Percentiles rank a stretch among this genome's conserved stretches.
These are phyloP conservation scores for Fraxinus latifolia DNA, from an alignment of 305 asterid genomes.

Conservation along the genomic window DNA sequence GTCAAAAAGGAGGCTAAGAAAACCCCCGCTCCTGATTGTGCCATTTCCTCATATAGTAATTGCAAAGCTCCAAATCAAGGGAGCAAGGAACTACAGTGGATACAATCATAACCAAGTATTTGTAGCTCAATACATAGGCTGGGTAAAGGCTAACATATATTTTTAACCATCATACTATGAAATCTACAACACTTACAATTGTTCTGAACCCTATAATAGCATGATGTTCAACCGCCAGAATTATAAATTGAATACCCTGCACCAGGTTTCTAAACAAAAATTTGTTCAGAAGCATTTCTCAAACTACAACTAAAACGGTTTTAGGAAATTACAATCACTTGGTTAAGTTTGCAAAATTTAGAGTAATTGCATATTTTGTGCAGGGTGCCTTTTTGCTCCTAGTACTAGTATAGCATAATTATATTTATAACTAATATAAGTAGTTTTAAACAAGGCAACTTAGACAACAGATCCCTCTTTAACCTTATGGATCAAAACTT, in stretches of 20 bases:
- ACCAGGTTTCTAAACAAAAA: not conserved
- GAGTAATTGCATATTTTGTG: not conserved
- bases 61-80: not conserved
- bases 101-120: not conserved
- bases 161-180: not conserved
- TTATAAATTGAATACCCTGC: not conserved
- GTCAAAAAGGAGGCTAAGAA: not conserved
- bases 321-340: not conserved
- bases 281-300: not conserved
- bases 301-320: not conserved
- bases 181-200: not conserved
- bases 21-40: not conserved
- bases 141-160: not conserved
- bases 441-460: not conserved
- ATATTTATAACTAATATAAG: not conserved
- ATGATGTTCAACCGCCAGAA: not conserved
- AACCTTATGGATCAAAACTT: constrained; percentile 1
- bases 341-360: not conserved
- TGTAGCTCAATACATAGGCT: not conserved
- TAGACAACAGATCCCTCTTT: constrained; percentile 9
- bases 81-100: not conserved
- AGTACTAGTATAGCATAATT: not conserved
- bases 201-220: not conserved
- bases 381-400: not conserved
- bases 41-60: not conserved